phyloP scores from a whole-genome alignment of 2,329 filamentous ascomycete genomes.

The Cordyceps sp. region DNA sequence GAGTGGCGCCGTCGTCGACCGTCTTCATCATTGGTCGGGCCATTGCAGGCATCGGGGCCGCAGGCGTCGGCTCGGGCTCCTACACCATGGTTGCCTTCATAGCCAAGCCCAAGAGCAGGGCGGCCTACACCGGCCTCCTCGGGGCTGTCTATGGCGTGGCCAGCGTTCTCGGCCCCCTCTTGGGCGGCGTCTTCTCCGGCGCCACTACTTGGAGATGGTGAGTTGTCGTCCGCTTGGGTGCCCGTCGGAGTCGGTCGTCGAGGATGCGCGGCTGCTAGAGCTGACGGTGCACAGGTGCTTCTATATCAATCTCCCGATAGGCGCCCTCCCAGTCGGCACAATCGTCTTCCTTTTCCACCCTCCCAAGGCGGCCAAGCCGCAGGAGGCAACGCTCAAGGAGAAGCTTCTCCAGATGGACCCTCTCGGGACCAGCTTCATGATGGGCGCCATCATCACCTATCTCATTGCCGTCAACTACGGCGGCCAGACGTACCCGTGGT shows the following conservation, averaged over 20 bases:
- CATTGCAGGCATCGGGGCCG: constrained; percentile 24
- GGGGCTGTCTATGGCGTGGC: constrained; percentile 19
- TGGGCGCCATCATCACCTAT: constrained; percentile 24
- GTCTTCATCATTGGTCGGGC: constrained; percentile 20
- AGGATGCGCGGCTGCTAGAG: too few species aligned
- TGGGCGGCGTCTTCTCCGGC: constrained; percentile 21
- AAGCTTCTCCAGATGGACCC: constrained; percentile 32
- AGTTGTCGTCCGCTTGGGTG: too few species aligned
- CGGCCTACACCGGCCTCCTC: constrained; percentile 20
- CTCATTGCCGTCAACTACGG: constrained; percentile 32
- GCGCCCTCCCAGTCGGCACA: constrained; percentile 15
- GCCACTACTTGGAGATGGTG: constrained; percentile 21
- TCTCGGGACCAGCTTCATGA: constrained; percentile 24
- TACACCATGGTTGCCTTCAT: constrained; percentile 33
- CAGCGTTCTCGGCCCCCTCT: constrained; percentile 17
- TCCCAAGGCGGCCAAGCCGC: constrained; percentile 20
- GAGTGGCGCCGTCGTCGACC: constrained; percentile 15
- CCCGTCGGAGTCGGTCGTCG: too few species aligned
- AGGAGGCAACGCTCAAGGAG: constrained; percentile 18
- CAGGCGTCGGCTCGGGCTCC: constrained; percentile 29
- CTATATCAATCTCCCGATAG: constrained; percentile 22
- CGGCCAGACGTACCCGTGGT: constrained; percentile 26
- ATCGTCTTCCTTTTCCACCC: constrained; percentile 25
- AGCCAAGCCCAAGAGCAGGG: constrained; percentile 16
- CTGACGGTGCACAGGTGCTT: constrained; percentile 6